Evolutionary conservation across 2,329 filamentous ascomycete species (phyloP), one percentile per base, ranked within the genome.

Genomic region (Fusarium pseudograminearum): DNA sequence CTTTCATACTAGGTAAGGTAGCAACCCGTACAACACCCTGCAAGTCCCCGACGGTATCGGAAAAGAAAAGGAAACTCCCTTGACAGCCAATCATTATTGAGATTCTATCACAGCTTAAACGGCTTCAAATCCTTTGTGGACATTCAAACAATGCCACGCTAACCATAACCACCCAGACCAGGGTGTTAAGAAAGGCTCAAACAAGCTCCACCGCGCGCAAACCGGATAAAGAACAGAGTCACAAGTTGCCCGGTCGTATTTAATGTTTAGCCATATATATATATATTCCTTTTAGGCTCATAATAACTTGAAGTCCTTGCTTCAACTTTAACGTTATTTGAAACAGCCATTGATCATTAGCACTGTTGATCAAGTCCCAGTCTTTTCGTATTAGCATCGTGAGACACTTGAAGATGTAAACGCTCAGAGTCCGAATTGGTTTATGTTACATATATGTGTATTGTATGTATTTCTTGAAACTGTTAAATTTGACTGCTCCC

Each of bases 341-440:
- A 65, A 70, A 63, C 34, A 41, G 18, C 60, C 47, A 18, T 68
- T 36, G 64, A 70, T 67, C 46, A 48, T 36, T 14, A 45, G 57
- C 57, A 52, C 48, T 65, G 45, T 38, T 24, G 33, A 8, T 50
- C 8, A 15, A 28, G 11, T 38, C 52, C 41, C 55, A 7, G 22
- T 31, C 34, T 67, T 60, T 59, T 56, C 47, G 10, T 5, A 31
- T 20, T 34, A n/a, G 40, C 34, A 15, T 22, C 16, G 14, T 11
- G 22, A 12, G 18, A 28, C 18, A 40, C 33, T 40, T 28, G 14
- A 28, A 11, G 24, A 12, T 28, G 7, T 15, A 38, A 36, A 51
- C n/a, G 14, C 8, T 51, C 14, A 28, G 24, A 38, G 33, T 22
- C 20, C 24, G 28, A 51, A 24, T 20, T 16, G 48, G 24, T 40